These are phyloP conservation scores for Litchi chinensis DNA, from an alignment of 345 rosid species.

Conservation along the genomic window DNA sequence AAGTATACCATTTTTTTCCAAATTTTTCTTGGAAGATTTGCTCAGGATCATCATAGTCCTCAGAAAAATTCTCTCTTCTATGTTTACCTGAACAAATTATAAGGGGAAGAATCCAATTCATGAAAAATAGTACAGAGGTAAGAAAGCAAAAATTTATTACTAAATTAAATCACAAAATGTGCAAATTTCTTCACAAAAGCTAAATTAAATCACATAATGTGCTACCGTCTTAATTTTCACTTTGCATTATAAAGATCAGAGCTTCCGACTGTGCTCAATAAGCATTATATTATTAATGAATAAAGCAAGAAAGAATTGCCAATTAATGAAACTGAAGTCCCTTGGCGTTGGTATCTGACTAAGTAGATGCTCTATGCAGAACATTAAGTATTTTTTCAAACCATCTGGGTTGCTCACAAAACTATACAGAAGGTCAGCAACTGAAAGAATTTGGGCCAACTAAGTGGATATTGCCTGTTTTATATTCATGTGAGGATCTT, in stretches of 20 bases:
- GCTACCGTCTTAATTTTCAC: neutral
- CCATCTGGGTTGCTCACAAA: neutral
- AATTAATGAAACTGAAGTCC: conserved; percentile 5
- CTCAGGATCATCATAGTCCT: conserved; percentile 49
- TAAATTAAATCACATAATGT: neutral
- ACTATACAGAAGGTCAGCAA: neutral
- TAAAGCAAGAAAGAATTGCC: neutral
- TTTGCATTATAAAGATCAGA: neutral
- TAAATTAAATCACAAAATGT: no score
- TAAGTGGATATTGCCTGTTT: neutral
- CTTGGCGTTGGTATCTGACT: neutral
- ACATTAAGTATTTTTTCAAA: neutral
- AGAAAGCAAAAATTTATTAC: neutral
- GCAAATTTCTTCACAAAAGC: neutral
- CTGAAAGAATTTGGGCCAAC: neutral
- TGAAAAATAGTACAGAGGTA: neutral
- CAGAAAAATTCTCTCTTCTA: conserved; percentile 42
- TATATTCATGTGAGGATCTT: neutral
- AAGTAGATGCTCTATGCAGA: neutral
- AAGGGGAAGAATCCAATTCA: neutral
- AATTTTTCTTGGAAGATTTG: conserved; percentile 43
- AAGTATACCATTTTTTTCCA: conserved; percentile 52
- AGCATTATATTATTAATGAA: neutral
- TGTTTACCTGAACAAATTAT: conserved; percentile 43
- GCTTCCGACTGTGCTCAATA: neutral